These are phyloP conservation scores for Haematococcus lacustris DNA, from an alignment of 139 green algal genomes.

Conservation along the genomic window DNA sequence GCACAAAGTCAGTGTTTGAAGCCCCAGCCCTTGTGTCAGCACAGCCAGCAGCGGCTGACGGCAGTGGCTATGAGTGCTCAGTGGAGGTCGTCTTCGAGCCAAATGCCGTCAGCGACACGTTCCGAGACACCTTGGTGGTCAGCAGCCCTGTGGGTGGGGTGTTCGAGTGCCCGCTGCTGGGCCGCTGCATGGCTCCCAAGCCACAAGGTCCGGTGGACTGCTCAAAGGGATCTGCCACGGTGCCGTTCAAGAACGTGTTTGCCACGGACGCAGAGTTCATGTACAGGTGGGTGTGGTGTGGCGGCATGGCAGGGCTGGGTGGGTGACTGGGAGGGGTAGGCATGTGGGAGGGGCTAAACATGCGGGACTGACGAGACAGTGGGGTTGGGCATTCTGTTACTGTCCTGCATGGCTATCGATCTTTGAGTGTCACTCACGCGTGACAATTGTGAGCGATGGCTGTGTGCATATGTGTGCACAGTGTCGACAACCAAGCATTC, in stretches of 20 bases:
- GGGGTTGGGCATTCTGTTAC: background rate
- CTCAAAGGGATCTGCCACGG: slow-evolving; percentile 29
- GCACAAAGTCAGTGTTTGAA: slow-evolving; percentile 9
- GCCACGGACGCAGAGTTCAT: slow-evolving; percentile 50
- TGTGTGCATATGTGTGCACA: background rate
- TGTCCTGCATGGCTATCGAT: background rate
- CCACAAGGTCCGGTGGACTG: slow-evolving; percentile 66
- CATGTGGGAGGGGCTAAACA: background rate
- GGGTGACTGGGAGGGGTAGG: too few species aligned
- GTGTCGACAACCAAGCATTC: slow-evolving; percentile 73
- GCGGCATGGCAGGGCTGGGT: too few species aligned
- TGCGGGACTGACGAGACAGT: background rate
- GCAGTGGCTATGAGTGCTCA: slow-evolving; percentile 42
- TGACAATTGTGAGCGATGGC: background rate
- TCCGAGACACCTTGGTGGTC: slow-evolving; percentile 55
- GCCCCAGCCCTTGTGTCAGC: background rate
- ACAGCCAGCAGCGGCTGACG: slow-evolving; percentile 13
- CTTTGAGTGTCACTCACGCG: background rate
- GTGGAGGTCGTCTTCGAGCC: slow-evolving; percentile 71
- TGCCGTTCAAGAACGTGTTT: slow-evolving; percentile 78
- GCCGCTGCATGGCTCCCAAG: slow-evolving; percentile 60
- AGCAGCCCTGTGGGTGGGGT: slow-evolving; percentile 30
- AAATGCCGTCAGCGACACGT: slow-evolving; percentile 47
- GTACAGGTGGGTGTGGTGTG: slow-evolving; percentile 26
- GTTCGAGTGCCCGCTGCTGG: slow-evolving; percentile 61